Percentiles rank a stretch among this genome's conserved stretches.
phyloP scores from a whole-genome alignment of 805 yeast genomes.

The Yamadazyma sp. region DNA sequence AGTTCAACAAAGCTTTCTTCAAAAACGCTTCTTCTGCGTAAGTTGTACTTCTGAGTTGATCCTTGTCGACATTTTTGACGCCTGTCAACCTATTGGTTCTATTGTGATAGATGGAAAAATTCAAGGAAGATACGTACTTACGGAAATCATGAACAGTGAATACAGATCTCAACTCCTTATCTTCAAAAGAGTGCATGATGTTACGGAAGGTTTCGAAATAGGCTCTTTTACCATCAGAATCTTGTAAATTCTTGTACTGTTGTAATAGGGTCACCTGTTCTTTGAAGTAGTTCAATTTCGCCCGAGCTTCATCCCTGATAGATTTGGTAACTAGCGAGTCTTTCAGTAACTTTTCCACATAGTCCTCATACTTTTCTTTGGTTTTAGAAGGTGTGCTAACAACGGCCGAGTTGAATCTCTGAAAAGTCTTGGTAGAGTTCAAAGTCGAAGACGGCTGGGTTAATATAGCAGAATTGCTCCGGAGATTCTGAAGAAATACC shows the following conservation, averaged over 20 bases:
- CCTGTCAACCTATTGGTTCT: conserved; percentile 35
- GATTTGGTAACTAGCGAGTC: conserved; percentile 25
- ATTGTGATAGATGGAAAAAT: conserved; percentile 26
- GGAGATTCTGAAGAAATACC: conserved; percentile 37
- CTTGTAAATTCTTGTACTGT: conserved; percentile 17
- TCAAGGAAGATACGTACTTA: conserved; percentile 22
- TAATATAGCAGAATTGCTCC: conserved; percentile 23
- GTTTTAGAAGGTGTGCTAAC: too few relatives aligned
- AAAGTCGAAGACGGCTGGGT: conserved; percentile 10
- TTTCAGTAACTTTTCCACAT: conserved; percentile 20
- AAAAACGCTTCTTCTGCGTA: conserved; percentile 30
- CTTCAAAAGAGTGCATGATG: conserved; percentile 21
- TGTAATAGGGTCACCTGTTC: conserved; percentile 27
- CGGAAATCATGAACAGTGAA: conserved; percentile 23
- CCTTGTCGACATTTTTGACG: conserved; percentile 38
- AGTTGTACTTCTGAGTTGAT: conserved; percentile 27
- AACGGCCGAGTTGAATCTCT: conserved; percentile 22
- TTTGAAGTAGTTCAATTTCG: conserved; percentile 27
- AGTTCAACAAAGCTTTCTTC: conserved; percentile 32
- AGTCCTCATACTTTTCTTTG: conserved; percentile 14
- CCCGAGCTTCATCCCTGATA: conserved; percentile 19
- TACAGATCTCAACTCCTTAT: conserved; percentile 20
- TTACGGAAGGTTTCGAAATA: conserved; percentile 19
- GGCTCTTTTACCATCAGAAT: conserved; percentile 19
- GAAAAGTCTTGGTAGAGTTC: conserved; percentile 14